These are phyloP conservation scores for Gynochthodes officinalis DNA, from an alignment of 257 asterid species.

Conservation along the genomic window DNA sequence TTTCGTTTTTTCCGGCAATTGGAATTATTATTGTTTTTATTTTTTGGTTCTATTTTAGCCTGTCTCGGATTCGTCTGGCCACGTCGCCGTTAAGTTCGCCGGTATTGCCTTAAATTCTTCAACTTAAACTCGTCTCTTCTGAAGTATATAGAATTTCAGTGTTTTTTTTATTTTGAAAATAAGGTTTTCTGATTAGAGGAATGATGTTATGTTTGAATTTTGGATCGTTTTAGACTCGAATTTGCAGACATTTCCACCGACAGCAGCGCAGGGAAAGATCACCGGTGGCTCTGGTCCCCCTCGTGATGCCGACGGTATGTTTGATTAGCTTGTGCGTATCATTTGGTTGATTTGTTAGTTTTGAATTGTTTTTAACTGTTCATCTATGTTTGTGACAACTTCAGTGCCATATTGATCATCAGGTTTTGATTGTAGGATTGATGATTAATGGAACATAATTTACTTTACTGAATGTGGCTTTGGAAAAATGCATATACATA, in stretches of 20 bases:
- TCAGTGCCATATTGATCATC: not conserved
- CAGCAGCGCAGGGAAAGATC: slow-evolving; percentile 83
- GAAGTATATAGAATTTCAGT: not conserved
- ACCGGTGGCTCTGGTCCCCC: slow-evolving; percentile 82
- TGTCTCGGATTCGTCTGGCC: slow-evolving; percentile 67
- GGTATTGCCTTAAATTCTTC: slow-evolving; percentile 33
- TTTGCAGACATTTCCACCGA: slow-evolving; percentile 93
- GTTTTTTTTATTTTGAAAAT: not conserved
- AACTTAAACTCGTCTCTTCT: not conserved
- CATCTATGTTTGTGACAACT: not conserved
- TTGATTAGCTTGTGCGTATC: not conserved
- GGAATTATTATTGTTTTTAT: slow-evolving; percentile 6
- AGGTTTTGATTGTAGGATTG: not conserved
- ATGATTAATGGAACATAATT: not conserved
- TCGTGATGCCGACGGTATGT: slow-evolving; percentile 93
- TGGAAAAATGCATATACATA: not conserved
- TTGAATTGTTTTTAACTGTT: not conserved
- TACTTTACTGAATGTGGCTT: not conserved
- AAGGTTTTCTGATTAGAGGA: not conserved
- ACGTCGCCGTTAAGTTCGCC: slow-evolving; percentile 66
- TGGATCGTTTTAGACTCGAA: slow-evolving; percentile 61
- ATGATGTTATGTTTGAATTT: slow-evolving; percentile 11
- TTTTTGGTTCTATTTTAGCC: slow-evolving; percentile 41
- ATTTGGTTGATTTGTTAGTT: slow-evolving; percentile 3
- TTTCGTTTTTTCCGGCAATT: not conserved